Conservation (phyloP, 495 filamentous ascomycete species). For the Bacidia gigantensis region DNA sequence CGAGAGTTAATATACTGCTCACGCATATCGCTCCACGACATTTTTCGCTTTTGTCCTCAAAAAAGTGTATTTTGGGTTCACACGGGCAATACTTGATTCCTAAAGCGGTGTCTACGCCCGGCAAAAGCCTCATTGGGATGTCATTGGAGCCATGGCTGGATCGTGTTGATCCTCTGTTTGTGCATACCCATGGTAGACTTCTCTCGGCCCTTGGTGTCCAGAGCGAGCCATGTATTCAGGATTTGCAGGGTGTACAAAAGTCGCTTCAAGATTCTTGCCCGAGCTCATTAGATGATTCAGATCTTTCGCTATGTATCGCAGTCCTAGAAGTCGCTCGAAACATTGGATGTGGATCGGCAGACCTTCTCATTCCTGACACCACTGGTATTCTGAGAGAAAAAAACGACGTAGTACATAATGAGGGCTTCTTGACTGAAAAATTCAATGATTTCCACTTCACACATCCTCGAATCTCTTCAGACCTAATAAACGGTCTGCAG, state of each 20-base stretch:
- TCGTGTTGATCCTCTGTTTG: conserved; percentile 16
- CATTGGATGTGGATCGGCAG: conserved; percentile 6
- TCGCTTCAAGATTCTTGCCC: conserved; percentile 5
- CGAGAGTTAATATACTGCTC: conserved; percentile 17
- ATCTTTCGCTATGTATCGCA: conserved; percentile 19
- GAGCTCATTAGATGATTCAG: conserved; percentile 6
- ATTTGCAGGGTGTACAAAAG: conserved; percentile 18
- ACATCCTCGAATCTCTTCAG: conserved; percentile 20
- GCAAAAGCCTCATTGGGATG: not conserved
- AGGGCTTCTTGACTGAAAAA: conserved; percentile 4
- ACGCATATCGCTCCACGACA: conserved; percentile 12
- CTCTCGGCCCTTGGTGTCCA: conserved; percentile 15
- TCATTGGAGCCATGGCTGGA: conserved; percentile 16
- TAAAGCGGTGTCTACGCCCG: conserved; percentile 3
- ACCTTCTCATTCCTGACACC: conserved; percentile 15
- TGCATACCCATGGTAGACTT: conserved; percentile 14
- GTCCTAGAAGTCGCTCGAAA: conserved; percentile 17
- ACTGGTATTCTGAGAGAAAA: conserved; percentile 7
- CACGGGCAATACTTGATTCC: conserved; percentile 1
- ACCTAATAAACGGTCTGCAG: conserved; percentile 15
- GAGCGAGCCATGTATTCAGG: conserved; percentile 9
- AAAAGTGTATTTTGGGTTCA: conserved; percentile 6
- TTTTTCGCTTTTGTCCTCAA: conserved; percentile 1
- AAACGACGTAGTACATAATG: conserved; percentile 13
- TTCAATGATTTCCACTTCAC: conserved; percentile 16